These are phyloP conservation scores for Kregervanrija fluxuum DNA, from an alignment of 805 yeast genomes.

Conservation along the genomic window DNA sequence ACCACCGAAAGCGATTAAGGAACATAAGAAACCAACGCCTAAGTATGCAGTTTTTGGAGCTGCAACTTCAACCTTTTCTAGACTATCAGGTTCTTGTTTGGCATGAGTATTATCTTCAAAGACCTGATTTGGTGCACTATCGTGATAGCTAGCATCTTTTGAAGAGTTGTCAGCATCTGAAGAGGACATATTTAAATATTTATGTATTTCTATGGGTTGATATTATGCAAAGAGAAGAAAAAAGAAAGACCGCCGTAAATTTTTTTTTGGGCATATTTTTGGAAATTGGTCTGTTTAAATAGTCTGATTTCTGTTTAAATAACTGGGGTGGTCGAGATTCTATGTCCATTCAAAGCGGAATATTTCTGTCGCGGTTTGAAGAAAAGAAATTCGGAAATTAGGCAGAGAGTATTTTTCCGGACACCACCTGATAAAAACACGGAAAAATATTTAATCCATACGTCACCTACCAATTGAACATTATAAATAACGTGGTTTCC, in stretches of 20 bases:
- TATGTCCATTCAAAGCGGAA: background rate
- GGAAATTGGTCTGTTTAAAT: background rate
- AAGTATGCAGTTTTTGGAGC: conserved; percentile 19
- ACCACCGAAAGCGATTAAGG: conserved; percentile 68
- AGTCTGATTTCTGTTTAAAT: background rate
- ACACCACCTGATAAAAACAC: too few species aligned
- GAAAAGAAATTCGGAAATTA: too few species aligned
- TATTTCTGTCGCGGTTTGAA: too few species aligned
- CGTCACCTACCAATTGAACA: too few species aligned
- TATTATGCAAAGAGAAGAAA: background rate
- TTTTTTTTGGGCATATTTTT: background rate
- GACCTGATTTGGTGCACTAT: conserved; percentile 15
- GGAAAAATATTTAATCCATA: too few species aligned
- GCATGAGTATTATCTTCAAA: conserved; percentile 17
- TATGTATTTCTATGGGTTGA: background rate
- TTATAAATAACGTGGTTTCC: too few species aligned
- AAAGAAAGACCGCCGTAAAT: background rate
- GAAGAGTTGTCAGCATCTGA: conserved; percentile 1
- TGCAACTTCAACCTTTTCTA: conserved; percentile 14
- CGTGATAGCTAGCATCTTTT: background rate
- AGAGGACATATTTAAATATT: conserved; percentile 1
- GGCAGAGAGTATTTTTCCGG: too few species aligned
- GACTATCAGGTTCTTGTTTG: conserved; percentile 6
- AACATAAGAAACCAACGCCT: conserved; percentile 33
- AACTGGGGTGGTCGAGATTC: background rate